Conservation (phyloP, 1,139 yeast species). For the Taphrina pruni region DNA sequence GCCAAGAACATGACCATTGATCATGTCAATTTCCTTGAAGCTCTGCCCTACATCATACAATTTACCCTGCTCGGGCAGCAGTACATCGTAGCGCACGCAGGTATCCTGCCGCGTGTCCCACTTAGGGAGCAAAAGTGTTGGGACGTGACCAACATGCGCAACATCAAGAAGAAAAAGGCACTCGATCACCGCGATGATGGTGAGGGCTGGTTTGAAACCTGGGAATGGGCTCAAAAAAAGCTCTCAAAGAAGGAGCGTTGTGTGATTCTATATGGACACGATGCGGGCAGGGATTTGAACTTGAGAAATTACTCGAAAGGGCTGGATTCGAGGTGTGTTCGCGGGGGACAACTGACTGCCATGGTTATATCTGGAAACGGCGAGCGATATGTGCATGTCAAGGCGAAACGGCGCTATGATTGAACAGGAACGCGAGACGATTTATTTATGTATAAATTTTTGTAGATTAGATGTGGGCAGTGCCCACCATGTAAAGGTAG, state of each 20-base stretch:
- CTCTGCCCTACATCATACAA: slow-evolving; percentile 31
- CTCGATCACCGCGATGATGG: slow-evolving; percentile 31
- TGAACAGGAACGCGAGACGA: not conserved
- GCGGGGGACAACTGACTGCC: slow-evolving; percentile 74
- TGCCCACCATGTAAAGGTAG: too few relatives aligned
- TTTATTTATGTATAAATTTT: not conserved
- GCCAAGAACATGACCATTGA: slow-evolving; percentile 22
- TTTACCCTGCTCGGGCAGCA: slow-evolving; percentile 6
- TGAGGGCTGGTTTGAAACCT: slow-evolving; percentile 48
- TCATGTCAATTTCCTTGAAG: slow-evolving; percentile 22
- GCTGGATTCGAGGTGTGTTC: slow-evolving; percentile 79
- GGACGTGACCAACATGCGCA: slow-evolving; percentile 39
- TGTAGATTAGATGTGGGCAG: not conserved
- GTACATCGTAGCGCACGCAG: slow-evolving; percentile 34
- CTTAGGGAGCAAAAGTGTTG: slow-evolving; percentile 30
- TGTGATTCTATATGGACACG: slow-evolving; percentile 83
- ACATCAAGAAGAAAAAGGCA: slow-evolving; percentile 22
- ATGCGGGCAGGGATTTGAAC: slow-evolving; percentile 77
- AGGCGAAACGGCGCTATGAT: slow-evolving; percentile 34
- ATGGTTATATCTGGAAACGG: slow-evolving; percentile 54
- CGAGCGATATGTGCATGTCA: slow-evolving; percentile 29
- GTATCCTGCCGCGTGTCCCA: slow-evolving; percentile 8
- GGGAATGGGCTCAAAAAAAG: slow-evolving; percentile 61
- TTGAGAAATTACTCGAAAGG: slow-evolving; percentile 73
- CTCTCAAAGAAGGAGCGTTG: slow-evolving; percentile 52